Percentiles rank a stretch among this genome's conserved stretches.
These are phyloP conservation scores for Yamadazyma aaseri DNA, from an alignment of 1,139 yeast genomes.

Conservation along the genomic window DNA sequence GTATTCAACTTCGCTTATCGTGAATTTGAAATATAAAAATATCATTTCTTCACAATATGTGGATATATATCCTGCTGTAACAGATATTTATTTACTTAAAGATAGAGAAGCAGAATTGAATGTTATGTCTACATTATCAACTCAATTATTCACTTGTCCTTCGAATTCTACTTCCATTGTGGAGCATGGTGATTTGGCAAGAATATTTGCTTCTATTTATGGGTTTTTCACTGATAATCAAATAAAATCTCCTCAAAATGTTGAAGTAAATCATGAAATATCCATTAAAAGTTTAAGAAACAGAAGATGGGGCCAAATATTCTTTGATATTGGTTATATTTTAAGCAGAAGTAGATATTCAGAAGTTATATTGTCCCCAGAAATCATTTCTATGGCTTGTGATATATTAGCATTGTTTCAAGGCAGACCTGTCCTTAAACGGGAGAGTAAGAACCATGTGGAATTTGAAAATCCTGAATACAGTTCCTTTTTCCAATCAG, in stretches of 20 bases:
- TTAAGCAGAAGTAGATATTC: constrained; percentile 66
- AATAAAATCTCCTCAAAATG: constrained; percentile 47
- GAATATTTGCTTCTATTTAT: constrained; percentile 65
- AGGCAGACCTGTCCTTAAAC: constrained; percentile 70
- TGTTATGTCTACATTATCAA: constrained; percentile 70
- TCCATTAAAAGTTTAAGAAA: constrained; percentile 59
- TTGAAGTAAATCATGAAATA: constrained; percentile 42
- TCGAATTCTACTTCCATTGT: constrained; percentile 69
- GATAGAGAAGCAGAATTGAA: constrained; percentile 86
- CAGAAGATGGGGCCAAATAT: constrained; percentile 80
- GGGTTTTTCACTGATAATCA: constrained; percentile 61
- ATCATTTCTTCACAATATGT: constrained; percentile 76
- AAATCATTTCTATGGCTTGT: constrained; percentile 50
- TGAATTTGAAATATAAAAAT: constrained; percentile 58
- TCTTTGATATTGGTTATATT: constrained; percentile 80
- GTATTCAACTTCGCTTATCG: constrained; percentile 67
- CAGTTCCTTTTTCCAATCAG: constrained; percentile 76
- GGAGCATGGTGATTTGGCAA: constrained; percentile 66
- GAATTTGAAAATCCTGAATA: constrained; percentile 90
- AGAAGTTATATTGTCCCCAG: constrained; percentile 31
- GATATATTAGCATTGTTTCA: constrained; percentile 73
- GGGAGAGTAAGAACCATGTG: constrained; percentile 82
- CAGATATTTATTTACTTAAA: constrained; percentile 66
- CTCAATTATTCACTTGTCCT: constrained; percentile 87
- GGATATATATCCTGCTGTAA: constrained; percentile 76